Conservation (phyloP, 2,329 filamentous ascomycete genomes). For the Colletotrichum sp. region DNA sequence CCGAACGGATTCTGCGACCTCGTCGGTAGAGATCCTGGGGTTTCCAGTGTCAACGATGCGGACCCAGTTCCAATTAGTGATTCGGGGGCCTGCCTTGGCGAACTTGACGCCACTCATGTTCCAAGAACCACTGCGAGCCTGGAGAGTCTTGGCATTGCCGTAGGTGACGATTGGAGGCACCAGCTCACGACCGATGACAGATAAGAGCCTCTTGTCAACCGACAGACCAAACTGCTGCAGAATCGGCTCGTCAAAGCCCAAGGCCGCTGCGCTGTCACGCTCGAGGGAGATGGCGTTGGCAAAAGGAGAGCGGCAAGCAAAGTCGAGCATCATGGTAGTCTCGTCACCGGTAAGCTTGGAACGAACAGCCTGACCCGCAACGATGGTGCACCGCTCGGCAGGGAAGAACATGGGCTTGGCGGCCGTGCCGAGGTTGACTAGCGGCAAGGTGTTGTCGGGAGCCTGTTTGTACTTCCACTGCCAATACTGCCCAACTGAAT, state of each 20-base stretch:
- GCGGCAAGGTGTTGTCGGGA: constrained; percentile 43
- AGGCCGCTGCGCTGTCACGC: constrained; percentile 56
- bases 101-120: constrained; percentile 69
- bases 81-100: constrained; percentile 47
- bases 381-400: constrained; percentile 67
- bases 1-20: constrained; percentile 27
- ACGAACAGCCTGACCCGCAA: constrained; percentile 68
- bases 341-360: constrained; percentile 65
- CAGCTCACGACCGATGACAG: constrained; percentile 75
- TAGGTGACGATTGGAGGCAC: constrained; percentile 67
- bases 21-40: not conserved
- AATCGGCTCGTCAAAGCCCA: constrained; percentile 57
- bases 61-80: constrained; percentile 58
- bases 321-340: constrained; percentile 72
- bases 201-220: constrained; percentile 67
- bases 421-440: constrained; percentile 69
- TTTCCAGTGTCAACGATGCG: constrained; percentile 34
- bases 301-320: constrained; percentile 71
- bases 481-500: constrained; percentile 50
- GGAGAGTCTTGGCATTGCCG: constrained; percentile 28
- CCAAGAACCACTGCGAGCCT: constrained; percentile 65
- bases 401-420: constrained; percentile 68
- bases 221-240: constrained; percentile 64
- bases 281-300: constrained; percentile 72
- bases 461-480: constrained; percentile 30